Evolutionary conservation across 192 early-diverging fungal genomes (phyloP), one percentile per base, ranked within the genome.

Genomic region (Endogone sp.): DNA sequence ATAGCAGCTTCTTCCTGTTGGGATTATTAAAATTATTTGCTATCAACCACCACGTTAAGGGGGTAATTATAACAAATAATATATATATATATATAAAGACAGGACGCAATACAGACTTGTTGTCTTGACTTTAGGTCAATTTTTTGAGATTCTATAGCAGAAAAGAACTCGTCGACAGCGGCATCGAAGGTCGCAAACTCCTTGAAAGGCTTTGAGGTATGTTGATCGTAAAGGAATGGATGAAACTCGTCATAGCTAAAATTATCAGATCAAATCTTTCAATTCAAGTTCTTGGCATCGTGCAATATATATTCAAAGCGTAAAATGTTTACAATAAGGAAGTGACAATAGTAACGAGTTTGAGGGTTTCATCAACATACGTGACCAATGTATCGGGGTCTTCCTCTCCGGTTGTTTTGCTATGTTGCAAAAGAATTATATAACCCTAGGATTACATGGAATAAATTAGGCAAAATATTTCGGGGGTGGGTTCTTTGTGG

Each of bases 161-260:
- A 95, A 73, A 92, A 98, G 76, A 92, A 99, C 71, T 94, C 90
- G 65, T 99, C 97, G 0, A 94, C 95, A 0, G 90, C 85, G 29
- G 86, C 82, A 69, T 94, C 86, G 84, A 98, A 98, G 8, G 88
- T 84, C 27, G 81, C 78, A 56, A 83, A 97, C 62, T 92, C 89
- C 61, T 86, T 84, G 69, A 79, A 69, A 11, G 63, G 58, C 28
- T 75, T 77, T 25, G 68, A 60, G 56, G 71, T 55, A 70, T 86
- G 84, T 67, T 94, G 92, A 28, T 82, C 83, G 66, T 88, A 92
- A 16, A 88, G 72, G 75, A 81, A 90, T 0, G 93, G 92, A 28
- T 86, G 86, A 65, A 92, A 93, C 29, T 92, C 92, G 60, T 89
- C 81, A 70, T 86, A 84, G 6, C 84, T 84, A 73, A 27, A 28